Evolutionary conservation across 1,284 basidiomycete species (phyloP).

Genomic region (Apiotrichum veenhuisii): DNA sequence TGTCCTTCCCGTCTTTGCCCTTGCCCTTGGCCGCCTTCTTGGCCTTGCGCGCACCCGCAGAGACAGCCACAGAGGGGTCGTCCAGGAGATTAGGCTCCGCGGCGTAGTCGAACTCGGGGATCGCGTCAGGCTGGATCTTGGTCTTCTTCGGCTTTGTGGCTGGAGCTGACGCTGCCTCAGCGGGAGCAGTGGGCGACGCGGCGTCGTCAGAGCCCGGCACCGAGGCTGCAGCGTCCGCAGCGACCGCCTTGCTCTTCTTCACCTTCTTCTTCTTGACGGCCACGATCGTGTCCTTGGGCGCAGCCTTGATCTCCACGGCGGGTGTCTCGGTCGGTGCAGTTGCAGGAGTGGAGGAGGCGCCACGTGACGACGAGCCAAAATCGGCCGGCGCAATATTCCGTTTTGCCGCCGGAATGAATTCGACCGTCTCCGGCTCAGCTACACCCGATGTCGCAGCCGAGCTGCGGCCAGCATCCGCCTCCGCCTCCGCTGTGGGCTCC

Average conservation of each 20-base stretch:
- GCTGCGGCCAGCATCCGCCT: not conserved
- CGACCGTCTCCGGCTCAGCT: slow-evolving; percentile 58
- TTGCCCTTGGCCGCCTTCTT: slow-evolving; percentile 34
- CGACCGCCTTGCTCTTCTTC: slow-evolving; percentile 13
- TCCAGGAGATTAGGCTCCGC: slow-evolving; percentile 74
- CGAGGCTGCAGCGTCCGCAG: not conserved
- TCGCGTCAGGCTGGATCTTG: slow-evolving; percentile 34
- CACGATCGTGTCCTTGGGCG: slow-evolving; percentile 29
- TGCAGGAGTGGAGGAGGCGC: not conserved
- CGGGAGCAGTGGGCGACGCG: not conserved
- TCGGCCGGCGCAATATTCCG: slow-evolving; percentile 38
- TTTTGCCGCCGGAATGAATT: slow-evolving; percentile 59
- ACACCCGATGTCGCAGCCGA: not conserved
- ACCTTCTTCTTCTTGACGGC: slow-evolving; percentile 35
- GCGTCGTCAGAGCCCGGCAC: not conserved
- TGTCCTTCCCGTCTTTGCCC: slow-evolving; percentile 15
- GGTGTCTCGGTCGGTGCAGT: not conserved
- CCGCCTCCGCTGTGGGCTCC: not conserved
- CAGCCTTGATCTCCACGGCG: slow-evolving; percentile 1
- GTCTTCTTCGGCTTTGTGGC: slow-evolving; percentile 21
- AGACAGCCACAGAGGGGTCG: slow-evolving; percentile 28
- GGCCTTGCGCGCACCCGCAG: slow-evolving; percentile 1
- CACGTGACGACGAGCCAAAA: not conserved
- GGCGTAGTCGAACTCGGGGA: slow-evolving; percentile 69
- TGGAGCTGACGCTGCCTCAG: not conserved